phyloP scores from a whole-genome alignment of 176 grass and related monocot genomes.

The Elaeis guineensis region DNA sequence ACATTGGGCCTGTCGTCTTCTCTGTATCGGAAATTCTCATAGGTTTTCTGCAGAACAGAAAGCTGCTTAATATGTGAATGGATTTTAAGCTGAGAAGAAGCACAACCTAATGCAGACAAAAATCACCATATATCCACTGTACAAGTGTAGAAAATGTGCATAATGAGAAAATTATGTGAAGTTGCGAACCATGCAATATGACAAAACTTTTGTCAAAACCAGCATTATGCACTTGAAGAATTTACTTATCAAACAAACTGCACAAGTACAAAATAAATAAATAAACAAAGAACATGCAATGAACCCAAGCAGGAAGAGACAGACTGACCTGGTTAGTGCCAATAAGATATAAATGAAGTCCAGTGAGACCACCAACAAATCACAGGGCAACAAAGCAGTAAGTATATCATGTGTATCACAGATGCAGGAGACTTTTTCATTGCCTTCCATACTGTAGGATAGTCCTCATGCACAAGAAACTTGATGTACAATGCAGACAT shows the following conservation, averaged over 20 bases:
- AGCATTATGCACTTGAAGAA: too few relatives aligned
- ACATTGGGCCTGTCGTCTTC: constrained; percentile 53
- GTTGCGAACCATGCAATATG: too few relatives aligned
- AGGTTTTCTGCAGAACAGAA: constrained; percentile 55
- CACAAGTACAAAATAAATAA: too few relatives aligned
- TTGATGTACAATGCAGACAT: constrained; percentile 90
- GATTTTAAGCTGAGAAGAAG: too few relatives aligned
- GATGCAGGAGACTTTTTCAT: constrained; percentile 78
- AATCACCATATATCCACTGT: too few relatives aligned
- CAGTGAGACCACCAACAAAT: constrained; percentile 95
- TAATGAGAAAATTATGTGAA: too few relatives aligned
- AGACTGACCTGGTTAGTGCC: constrained; percentile 73
- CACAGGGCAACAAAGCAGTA: constrained; percentile 88
- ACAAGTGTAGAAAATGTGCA: too few relatives aligned
- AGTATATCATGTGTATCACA: constrained; percentile 78
- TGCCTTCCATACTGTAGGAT: constrained; percentile 97
- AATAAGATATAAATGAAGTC: constrained; percentile 94
- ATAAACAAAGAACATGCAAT: constrained; percentile 7
- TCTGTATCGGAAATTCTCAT: constrained; percentile 82
- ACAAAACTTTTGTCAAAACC: too few relatives aligned
- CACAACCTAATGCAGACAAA: too few relatives aligned
- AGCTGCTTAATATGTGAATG: too few relatives aligned
- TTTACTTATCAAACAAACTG: too few relatives aligned
- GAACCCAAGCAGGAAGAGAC: constrained; percentile 2
- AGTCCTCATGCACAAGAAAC: constrained; percentile 63